phyloP scores from a whole-genome alignment of 1,284 basidiomycete genomes.

The Trametes hirsuta region DNA sequence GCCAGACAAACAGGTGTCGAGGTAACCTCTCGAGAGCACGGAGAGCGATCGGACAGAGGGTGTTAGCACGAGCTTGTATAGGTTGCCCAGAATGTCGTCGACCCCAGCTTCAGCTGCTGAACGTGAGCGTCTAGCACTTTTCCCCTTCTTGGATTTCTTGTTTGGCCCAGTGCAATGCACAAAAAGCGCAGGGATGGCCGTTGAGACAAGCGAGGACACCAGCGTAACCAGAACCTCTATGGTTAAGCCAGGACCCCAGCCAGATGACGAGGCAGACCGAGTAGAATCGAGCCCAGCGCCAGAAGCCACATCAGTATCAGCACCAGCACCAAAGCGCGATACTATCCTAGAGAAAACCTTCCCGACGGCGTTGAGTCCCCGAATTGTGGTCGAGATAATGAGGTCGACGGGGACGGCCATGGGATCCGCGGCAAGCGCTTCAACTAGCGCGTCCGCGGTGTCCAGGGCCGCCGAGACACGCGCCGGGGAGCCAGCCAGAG shows the following conservation, averaged over 20 bases:
- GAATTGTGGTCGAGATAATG: conserved; percentile 14
- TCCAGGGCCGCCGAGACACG: conserved; percentile 22
- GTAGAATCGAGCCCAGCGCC: neutral
- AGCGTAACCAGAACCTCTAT: conserved; percentile 17
- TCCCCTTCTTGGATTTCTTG: neutral
- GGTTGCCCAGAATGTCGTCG: conserved; percentile 27
- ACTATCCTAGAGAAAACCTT: neutral
- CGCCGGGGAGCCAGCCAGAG: neutral
- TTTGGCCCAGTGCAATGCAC: neutral
- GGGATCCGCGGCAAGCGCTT: conserved; percentile 12
- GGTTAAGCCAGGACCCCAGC: conserved; percentile 1
- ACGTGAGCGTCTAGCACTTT: neutral
- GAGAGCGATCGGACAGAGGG: conserved; percentile 31
- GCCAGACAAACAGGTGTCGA: conserved; percentile 18
- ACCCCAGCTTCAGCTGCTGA: neutral
- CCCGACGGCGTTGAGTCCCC: conserved; percentile 20
- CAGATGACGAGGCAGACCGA: neutral
- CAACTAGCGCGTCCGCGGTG: conserved; percentile 25
- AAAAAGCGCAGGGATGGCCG: conserved; percentile 15
- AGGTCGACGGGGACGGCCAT: conserved; percentile 17
- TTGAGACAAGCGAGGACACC: conserved; percentile 25
- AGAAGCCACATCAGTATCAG: neutral
- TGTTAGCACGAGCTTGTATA: conserved; percentile 28
- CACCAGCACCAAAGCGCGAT: neutral
- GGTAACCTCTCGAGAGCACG: conserved; percentile 23